Evolutionary conservation across 768 basidiomycete genomes (phyloP).

Genomic region (Naematelia aurantialba): DNA sequence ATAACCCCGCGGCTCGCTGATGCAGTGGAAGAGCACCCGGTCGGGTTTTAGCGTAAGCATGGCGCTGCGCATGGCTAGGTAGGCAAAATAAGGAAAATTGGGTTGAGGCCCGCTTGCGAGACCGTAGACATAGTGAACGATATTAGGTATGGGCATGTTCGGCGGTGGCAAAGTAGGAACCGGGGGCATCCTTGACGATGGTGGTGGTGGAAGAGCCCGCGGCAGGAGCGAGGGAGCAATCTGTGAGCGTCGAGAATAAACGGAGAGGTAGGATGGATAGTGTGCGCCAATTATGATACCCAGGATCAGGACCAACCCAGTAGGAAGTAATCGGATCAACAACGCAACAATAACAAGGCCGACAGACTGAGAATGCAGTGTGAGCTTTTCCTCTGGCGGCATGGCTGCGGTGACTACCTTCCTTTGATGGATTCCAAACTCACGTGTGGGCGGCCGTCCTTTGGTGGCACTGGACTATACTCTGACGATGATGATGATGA

Average conservation of each 20-base stretch:
- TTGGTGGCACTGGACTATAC: neutral
- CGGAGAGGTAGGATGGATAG: conserved; percentile 34
- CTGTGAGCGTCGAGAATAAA: conserved; percentile 31
- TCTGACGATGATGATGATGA: neutral
- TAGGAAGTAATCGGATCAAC: neutral
- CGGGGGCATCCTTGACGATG: conserved; percentile 15
- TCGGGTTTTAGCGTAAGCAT: conserved; percentile 42
- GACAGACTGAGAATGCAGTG: neutral
- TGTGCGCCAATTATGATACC: conserved; percentile 33
- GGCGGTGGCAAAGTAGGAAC: conserved; percentile 22
- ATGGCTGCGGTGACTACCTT: neutral
- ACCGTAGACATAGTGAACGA: conserved; percentile 50
- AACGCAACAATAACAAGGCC: neutral
- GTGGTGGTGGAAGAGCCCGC: conserved; percentile 21
- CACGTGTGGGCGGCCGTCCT: neutral
- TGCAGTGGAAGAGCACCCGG: conserved; percentile 45
- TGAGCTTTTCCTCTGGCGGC: neutral
- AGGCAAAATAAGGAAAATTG: conserved; percentile 46
- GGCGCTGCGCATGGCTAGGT: conserved; percentile 45
- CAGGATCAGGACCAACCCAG: conserved; percentile 14
- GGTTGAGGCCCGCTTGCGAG: conserved; percentile 33
- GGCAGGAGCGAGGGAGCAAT: conserved; percentile 16
- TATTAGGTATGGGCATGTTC: conserved; percentile 33
- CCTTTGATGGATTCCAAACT: neutral
- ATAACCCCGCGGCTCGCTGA: conserved; percentile 42